Evolutionary conservation across 352 stramenopile species (phyloP), one percentile per base, ranked within the genome.

Genomic region (Globisporangium okanoganense): DNA sequence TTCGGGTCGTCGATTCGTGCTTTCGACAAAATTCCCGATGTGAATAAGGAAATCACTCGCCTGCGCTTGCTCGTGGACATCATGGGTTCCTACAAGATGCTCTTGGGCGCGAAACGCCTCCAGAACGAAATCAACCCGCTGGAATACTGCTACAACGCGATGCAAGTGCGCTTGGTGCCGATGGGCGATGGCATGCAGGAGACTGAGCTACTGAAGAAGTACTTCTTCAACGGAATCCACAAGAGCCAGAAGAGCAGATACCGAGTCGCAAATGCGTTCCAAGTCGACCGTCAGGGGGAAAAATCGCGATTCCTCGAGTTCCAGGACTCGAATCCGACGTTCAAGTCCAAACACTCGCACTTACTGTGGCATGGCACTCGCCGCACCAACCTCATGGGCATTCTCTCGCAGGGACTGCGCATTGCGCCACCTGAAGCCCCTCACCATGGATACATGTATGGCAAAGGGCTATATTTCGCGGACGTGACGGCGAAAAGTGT

Each of bases 381-480:
- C 7, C 78, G 84, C n/a, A 87, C 81, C 2, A 96, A 96, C 36
- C 56, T 94, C 24, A 90, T 92, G 77, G 87, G 88, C 0, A 95
- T 96, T 62, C 55, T 96, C 7, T 88, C 78, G 0, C 83, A 94
- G 27, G 88, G 88, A 1, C 70, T 96, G 7, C 82, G 85, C n/a
- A 91, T 96, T 14, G 88, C 88, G 22, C 88, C 88, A 6, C 82
- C 87, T 0, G 88, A 96, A 56, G 87, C 85, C 20, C 85, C 85
- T n/a, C 73, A 82, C 29, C 81, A 88, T 24, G 88, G 88, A 1
- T 93, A 90, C 64, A 71, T 79, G 36, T 96, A 93, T 50, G 88
- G 87, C 48, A 96, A 95, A 47, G 88, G 88, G 0, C 33, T 96
- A 29, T 96, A 96, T 55, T 96, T 95, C 52, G 85, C 88, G 1